Base-by-base conservation (phyloP, 2,329 filamentous ascomycete species). In the Penicillium verrucosum region DNA sequence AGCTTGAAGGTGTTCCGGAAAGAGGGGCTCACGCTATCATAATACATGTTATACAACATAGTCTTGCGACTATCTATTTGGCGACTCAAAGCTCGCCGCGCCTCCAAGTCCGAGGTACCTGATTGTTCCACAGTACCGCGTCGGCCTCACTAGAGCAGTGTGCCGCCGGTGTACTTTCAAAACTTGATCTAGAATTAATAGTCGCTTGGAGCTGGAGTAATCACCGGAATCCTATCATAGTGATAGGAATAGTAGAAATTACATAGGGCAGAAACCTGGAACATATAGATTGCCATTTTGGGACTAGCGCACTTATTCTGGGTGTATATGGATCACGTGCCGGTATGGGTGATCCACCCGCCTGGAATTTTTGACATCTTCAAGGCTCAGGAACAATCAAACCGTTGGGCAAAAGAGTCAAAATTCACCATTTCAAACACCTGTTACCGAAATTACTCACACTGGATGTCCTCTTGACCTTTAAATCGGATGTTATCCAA, bases 361-460 rank as follows among this genome's bases (percentile, higher is more conserved):
- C 36, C 16, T 54, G 32, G 53, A 44, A 54, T 57, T 57, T 57
- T 57, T 44, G 55, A 48, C 45, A 42, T 54, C 37, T 45, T 34
- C 42, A 44, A 49, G 25, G 21, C 12, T 14, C 21, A 46, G 16
- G 9, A 45, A 45, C 18, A 40, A 27, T 12, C 9, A 29, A 44
- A 37, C 2, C 30, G 7, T 56, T 16, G 5, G 6, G 2, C 27
- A 41, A 18, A 8, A 23, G 27, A 29, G 5, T 21, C 45, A n/a
- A 27, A 23, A 36, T 16, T 45, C 6, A 10, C 16, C 21, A 4
- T 23, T 38, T 6, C 9, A 18, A 30, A 10, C 11, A 40, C 14
- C 3, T 1, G 18, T 9, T 2, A 41, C n/a, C 2, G 2, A 12
- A 6, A 3, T 1, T 5, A 1, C 7, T 21, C 18, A 1, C 21